A percentile compares a stretch with the other conserved stretches of the same genome.
Conservation (phyloP, 441 rosid genomes). For the Macaranga tanarius region DNA sequence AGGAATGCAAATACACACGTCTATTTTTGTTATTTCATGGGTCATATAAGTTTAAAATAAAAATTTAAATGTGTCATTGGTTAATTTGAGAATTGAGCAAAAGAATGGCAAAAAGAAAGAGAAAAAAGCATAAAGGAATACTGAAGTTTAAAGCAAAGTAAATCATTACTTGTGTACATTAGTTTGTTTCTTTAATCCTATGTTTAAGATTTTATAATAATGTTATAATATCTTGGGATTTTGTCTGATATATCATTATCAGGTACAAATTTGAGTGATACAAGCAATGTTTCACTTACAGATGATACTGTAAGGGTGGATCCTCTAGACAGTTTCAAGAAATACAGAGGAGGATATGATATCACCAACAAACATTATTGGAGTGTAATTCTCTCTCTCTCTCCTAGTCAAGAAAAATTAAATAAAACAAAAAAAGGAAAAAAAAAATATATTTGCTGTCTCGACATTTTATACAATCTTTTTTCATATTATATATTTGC, state of each 20-base stretch:
- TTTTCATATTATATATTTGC: too few relatives aligned
- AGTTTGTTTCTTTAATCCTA: neutral
- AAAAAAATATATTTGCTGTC: too few relatives aligned
- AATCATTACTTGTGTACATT: too few relatives aligned
- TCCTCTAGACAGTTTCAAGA: slow-evolving; percentile 48
- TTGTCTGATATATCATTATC: slow-evolving; percentile 23
- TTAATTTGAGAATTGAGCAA: neutral
- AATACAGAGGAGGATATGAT: slow-evolving; percentile 72
- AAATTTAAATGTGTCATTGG: too few relatives aligned
- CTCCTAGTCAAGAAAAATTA: neutral
- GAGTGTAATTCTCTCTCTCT: slow-evolving; percentile 49
- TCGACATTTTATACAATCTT: too few relatives aligned
- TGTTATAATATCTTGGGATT: neutral
- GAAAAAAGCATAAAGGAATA: slow-evolving; percentile 3
- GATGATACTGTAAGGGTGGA: slow-evolving; percentile 61
- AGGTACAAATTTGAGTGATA: slow-evolving; percentile 36
- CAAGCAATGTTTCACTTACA: slow-evolving; percentile 26
- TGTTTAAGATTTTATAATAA: neutral
- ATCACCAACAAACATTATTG: slow-evolving; percentile 69
- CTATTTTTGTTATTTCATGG: too few relatives aligned
- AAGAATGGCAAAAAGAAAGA: neutral
- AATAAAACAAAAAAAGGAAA: too few relatives aligned
- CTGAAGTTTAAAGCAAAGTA: slow-evolving; percentile 3
- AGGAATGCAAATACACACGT: too few relatives aligned
- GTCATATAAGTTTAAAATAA: too few relatives aligned